These are phyloP conservation scores for Melanomma pulvis-pyrius DNA, from an alignment of 495 filamentous ascomycete genomes.

Conservation along the genomic window DNA sequence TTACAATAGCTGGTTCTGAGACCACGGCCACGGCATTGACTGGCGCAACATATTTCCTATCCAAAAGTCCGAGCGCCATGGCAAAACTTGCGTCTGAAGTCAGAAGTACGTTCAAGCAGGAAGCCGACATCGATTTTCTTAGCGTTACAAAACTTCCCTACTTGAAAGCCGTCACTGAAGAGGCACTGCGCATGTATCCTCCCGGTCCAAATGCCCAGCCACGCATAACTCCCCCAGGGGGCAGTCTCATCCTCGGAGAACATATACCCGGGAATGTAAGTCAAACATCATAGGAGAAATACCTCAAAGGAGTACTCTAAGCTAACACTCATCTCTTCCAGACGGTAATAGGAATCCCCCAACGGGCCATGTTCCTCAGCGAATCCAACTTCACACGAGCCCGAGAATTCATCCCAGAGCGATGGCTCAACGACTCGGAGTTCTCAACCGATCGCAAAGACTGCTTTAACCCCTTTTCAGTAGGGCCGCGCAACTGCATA, in stretches of 20 bases:
- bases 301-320: background rate
- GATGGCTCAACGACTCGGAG: constrained; percentile 30
- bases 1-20: constrained; percentile 60
- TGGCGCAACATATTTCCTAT: constrained; percentile 55
- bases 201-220: constrained; percentile 26
- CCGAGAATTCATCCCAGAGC: constrained; percentile 38
- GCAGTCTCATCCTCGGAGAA: constrained; percentile 28
- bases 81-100: constrained; percentile 49
- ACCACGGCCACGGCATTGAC: constrained; percentile 55
- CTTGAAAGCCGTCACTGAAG: constrained; percentile 37
- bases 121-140: constrained; percentile 52
- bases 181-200: constrained; percentile 36
- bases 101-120: constrained; percentile 45
- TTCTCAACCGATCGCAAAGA: constrained; percentile 32
- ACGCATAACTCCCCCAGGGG: constrained; percentile 26
- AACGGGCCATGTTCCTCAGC: constrained; percentile 46
- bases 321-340: constrained; percentile 23
- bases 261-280: constrained; percentile 44
- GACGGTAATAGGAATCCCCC: constrained; percentile 47
- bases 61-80: constrained; percentile 47
- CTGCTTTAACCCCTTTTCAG: constrained; percentile 35
- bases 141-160: constrained; percentile 39
- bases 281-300: background rate
- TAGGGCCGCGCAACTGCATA: constrained; percentile 40
- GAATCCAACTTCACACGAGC: constrained; percentile 41